Conservation (phyloP, 495 filamentous ascomycete genomes). For the Aspergillus indologenus region DNA sequence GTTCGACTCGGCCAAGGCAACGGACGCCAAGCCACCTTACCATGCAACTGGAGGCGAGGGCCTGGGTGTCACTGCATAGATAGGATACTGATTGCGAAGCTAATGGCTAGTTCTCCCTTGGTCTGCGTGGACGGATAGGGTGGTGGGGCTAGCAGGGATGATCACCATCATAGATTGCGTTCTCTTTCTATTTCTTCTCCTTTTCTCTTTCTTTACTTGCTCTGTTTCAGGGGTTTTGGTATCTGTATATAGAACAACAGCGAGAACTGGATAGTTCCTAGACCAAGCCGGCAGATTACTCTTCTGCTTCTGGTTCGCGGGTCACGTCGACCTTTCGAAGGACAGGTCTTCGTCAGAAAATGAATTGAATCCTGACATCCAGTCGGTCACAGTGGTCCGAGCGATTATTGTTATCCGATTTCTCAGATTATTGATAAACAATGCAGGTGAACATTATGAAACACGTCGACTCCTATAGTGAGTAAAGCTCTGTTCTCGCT, state of each 20-base stretch:
- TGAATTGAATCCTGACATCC: not conserved
- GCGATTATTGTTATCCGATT: not conserved
- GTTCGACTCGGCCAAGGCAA: constrained; percentile 68
- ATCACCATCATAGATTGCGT: constrained; percentile 9
- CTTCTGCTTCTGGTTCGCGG: not conserved
- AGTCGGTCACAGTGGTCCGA: not conserved
- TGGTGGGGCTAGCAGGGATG: constrained; percentile 1
- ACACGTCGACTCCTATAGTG: not conserved
- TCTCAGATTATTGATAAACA: not conserved
- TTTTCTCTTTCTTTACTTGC: too few species aligned
- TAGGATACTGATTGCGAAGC: not conserved
- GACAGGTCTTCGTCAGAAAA: not conserved
- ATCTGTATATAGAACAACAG: constrained; percentile 12
- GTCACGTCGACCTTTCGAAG: not conserved
- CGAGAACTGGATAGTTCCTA: not conserved
- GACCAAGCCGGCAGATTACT: not conserved
- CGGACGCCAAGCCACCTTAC: constrained; percentile 42
- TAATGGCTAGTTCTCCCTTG: not conserved
- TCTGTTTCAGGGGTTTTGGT: constrained; percentile 1
- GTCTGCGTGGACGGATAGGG: not conserved
- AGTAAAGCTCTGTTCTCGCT: too few species aligned
- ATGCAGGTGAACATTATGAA: not conserved
- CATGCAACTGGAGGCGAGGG: constrained; percentile 40
- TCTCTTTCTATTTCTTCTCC: constrained; percentile 10
- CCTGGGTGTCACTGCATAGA: constrained; percentile 34